Evolutionary conservation across 176 grass and related monocot genomes (phyloP).

Genomic region (Lolium perenne): DNA sequence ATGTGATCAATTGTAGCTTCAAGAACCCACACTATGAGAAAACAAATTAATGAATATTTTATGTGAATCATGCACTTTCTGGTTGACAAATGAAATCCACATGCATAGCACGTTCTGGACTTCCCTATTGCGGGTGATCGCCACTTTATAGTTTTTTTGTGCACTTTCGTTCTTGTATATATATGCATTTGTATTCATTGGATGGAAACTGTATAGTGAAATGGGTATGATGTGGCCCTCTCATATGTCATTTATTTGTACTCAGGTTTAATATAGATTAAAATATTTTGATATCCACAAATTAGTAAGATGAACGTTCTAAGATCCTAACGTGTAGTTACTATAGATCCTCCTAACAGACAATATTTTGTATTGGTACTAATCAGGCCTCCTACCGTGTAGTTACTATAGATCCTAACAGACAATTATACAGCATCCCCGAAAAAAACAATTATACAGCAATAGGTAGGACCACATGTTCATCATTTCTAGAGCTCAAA

Average conservation of each 20-base stretch:
- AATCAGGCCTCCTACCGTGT: no score
- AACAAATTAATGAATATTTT: not conserved
- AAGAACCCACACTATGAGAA: not conserved
- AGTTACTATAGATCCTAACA: not conserved
- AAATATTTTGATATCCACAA: not conserved
- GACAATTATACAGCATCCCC: not conserved
- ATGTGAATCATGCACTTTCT: not conserved
- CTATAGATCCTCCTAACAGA: no score
- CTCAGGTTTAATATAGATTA: constrained; percentile 21
- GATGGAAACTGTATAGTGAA: constrained; percentile 19
- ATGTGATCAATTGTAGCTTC: not conserved
- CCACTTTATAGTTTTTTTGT: not conserved
- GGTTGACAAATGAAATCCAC: constrained; percentile 4
- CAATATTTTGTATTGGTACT: no score
- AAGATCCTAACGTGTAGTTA: not conserved
- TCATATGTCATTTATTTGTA: not conserved
- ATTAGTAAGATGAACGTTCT: not conserved
- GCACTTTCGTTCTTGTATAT: not conserved
- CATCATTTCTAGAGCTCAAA: not conserved
- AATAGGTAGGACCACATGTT: not conserved
- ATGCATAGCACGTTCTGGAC: not conserved
- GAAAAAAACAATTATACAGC: not conserved
- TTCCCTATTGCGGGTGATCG: not conserved
- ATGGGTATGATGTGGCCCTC: not conserved
- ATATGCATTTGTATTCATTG: not conserved